phyloP scores from a whole-genome alignment of 2,329 filamentous ascomycete species.

The Lasiodiplodia sp. region DNA sequence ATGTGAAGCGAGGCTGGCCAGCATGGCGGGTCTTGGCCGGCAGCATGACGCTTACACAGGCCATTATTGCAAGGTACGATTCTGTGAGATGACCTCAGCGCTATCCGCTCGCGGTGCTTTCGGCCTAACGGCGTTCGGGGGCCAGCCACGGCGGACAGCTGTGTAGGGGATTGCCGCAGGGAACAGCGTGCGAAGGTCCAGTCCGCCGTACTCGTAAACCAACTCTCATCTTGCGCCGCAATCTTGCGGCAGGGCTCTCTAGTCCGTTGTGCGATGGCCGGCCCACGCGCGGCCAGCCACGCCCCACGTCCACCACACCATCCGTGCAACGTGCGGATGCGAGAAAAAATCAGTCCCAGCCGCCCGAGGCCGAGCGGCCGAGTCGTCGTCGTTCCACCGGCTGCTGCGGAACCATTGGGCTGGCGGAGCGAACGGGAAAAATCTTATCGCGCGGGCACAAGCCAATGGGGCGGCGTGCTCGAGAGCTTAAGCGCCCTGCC shows the following conservation, averaged over 20 bases:
- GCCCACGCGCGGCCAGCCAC: constrained; percentile 21
- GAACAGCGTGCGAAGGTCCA: constrained; percentile 17
- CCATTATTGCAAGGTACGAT: constrained; percentile 8
- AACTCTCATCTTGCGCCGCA: constrained; percentile 17
- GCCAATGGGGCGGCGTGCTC: background rate
- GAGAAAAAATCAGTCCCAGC: constrained; percentile 5
- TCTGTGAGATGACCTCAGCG: constrained; percentile 28
- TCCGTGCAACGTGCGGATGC: constrained; percentile 14
- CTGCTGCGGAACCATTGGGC: background rate
- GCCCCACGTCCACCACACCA: background rate
- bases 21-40: background rate
- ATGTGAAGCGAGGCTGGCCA: background rate
- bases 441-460: background rate
- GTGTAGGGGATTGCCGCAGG: constrained; percentile 12
- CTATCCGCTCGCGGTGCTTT: background rate
- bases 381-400: background rate
- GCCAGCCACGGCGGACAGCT: constrained; percentile 12
- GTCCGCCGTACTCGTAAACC: constrained; percentile 17
- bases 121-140: background rate
- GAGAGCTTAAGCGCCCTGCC: constrained; percentile 14
- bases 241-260: constrained; percentile 1
- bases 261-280: background rate
- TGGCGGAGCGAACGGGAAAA: background rate
- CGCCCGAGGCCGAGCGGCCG: constrained; percentile 16
- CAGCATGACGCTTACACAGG: constrained; percentile 25